Evolutionary conservation across 1,284 basidiomycete species (phyloP), one percentile per base, ranked within the genome.

Genomic region (Fomitopsis betulina): DNA sequence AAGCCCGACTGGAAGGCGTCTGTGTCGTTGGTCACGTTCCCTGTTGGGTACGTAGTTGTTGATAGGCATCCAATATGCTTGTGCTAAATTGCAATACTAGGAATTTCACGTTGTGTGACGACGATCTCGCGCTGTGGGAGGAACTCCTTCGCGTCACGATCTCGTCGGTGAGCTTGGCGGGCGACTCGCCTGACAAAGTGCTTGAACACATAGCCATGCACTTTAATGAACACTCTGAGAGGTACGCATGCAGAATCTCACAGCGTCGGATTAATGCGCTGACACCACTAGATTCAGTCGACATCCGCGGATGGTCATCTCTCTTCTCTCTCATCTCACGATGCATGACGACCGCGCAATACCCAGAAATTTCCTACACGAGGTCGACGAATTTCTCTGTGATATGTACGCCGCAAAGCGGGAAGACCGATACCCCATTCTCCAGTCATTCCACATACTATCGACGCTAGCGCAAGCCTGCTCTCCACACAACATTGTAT

Each of bases 1-100:
- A 43, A 30, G 63, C 57, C 58, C 5, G 51, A 27, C 2, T 79
- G 76, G 78, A 64, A 71, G 52, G 73, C 76, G 40, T 59, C 78
- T 0, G 63, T 78, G 2, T 68, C 70, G n/a, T 74, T 84, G 57
- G 71, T 84, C 13, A 63, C 66, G 0, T 68, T 80, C 53, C 79
- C 83, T 5, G 63, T 82, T 49, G 69, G 75, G 83, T 84, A 57
- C 45, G 70, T 67, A 5, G 21, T 45, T 57, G 12, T 23, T 10
- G 1, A 5, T 25, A 6, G 25, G 30, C 17, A 9, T 30, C n/a
- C 30, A 30, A 30, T 30, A 30, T 30, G 5, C 8, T 30, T 12
- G 7, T 2, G n/a, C 5, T 49, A 6, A n/a, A 40, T 25, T 40
- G 32, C 7, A 13, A 17, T 4, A 23, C 10, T 3, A 25, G 33